Evolutionary conservation across 2,329 filamentous ascomycete species (phyloP).

Genomic region (Trichothecium roseum): DNA sequence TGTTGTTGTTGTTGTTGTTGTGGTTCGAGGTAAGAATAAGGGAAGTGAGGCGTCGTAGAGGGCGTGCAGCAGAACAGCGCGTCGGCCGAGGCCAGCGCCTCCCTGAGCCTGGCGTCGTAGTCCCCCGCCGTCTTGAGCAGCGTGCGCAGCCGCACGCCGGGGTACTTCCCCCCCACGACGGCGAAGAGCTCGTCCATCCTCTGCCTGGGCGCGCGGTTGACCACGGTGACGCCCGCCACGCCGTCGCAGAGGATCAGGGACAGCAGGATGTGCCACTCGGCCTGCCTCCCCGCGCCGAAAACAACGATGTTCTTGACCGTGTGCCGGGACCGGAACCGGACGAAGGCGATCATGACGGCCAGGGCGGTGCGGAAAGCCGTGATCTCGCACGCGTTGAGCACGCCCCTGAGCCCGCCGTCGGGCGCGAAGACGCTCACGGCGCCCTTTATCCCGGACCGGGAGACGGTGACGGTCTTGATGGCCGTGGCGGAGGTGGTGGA

Average conservation of each 20-base stretch:
- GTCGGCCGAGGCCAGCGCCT: slow-evolving; percentile 8
- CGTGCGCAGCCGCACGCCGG: slow-evolving; percentile 1
- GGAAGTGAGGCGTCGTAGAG: slow-evolving; percentile 17
- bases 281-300: slow-evolving; percentile 12
- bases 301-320: slow-evolving; percentile 14
- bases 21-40: slow-evolving; percentile 9
- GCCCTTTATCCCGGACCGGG: too few species aligned
- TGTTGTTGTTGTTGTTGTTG: too few species aligned
- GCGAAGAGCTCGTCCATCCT: slow-evolving; percentile 12
- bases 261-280: slow-evolving; percentile 57
- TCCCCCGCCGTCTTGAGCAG: slow-evolving; percentile 5
- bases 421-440: background rate
- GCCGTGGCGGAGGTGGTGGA: too few species aligned
- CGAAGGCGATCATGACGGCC: slow-evolving; percentile 50
- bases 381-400: slow-evolving; percentile 57
- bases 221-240: slow-evolving; percentile 16
- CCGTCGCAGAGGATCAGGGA: slow-evolving; percentile 39
- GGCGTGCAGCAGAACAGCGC: slow-evolving; percentile 21
- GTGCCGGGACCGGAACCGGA: slow-evolving; percentile 18
- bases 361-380: slow-evolving; percentile 61
- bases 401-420: slow-evolving; percentile 43
- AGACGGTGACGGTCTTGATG: too few species aligned
- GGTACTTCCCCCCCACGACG: slow-evolving; percentile 6
- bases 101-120: slow-evolving; percentile 7
- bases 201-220: slow-evolving; percentile 18